Conservation (phyloP, 164 flowering plant genomes). For the Vitis rotundifolia region DNA sequence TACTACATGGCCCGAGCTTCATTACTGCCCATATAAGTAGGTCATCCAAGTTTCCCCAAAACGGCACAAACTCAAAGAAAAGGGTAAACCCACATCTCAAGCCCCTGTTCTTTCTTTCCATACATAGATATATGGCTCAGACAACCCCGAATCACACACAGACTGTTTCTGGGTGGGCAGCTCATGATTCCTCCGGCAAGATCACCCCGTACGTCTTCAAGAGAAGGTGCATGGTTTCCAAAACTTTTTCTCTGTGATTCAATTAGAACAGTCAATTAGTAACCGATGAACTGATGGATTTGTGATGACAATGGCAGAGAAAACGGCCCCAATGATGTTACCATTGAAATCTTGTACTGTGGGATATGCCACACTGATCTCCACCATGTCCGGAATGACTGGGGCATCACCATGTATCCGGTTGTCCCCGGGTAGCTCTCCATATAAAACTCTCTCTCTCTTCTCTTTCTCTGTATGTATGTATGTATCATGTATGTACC, state of each 20-base stretch:
- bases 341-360: conserved; percentile 63
- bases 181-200: conserved; percentile 57
- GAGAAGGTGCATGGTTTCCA: conserved; percentile 40
- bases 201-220: conserved; percentile 63
- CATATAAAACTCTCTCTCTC: too few species aligned
- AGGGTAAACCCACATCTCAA: neutral
- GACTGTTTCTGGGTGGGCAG: conserved; percentile 74
- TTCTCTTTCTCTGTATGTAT: too few species aligned
- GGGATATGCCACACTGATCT: conserved; percentile 86
- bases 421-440: conserved; percentile 70
- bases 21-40: too few species aligned
- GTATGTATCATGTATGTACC: too few species aligned
- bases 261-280: neutral
- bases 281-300: too few species aligned
- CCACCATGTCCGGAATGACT: conserved; percentile 57
- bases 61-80: too few species aligned
- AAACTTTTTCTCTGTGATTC: neutral
- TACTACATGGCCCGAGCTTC: too few species aligned
- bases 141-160: conserved; percentile 63
- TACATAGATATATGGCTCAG: conserved; percentile 35
- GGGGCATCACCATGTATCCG: conserved; percentile 82
- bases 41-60: too few species aligned
- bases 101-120: neutral
- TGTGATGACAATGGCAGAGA: conserved; percentile 33
- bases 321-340: conserved; percentile 65